A percentile compares a stretch with the other conserved stretches of the same genome.
These are phyloP conservation scores for Pyrenochaeta sp. DNA, from an alignment of 2,329 filamentous ascomycete species.

Conservation along the genomic window DNA sequence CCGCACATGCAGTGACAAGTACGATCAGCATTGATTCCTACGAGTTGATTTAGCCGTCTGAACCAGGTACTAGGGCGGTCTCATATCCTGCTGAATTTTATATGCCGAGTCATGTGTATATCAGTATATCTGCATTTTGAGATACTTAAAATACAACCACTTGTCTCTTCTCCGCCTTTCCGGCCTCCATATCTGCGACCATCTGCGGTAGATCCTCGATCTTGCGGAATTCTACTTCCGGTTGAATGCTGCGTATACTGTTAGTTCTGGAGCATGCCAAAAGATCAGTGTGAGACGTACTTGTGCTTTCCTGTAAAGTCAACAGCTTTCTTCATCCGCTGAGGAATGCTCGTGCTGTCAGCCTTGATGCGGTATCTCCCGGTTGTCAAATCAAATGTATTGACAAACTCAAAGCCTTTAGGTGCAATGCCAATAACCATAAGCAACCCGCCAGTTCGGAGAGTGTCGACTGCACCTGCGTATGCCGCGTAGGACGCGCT, in stretches of 20 bases:
- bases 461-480: conserved; percentile 45
- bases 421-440: conserved; percentile 56
- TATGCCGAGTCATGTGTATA: background rate
- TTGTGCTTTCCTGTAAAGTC: conserved; percentile 54
- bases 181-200: conserved; percentile 51
- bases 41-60: background rate
- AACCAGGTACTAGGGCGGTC: background rate
- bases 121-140: background rate
- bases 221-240: conserved; percentile 51
- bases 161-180: conserved; percentile 48
- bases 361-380: conserved; percentile 53
- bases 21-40: background rate
- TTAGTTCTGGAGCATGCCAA: conserved; percentile 9
- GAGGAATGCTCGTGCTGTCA: conserved; percentile 54
- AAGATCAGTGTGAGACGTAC: conserved; percentile 5
- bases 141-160: conserved; percentile 47
- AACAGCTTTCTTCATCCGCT: conserved; percentile 55
- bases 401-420: conserved; percentile 48
- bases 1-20: background rate
- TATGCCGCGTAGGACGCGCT: conserved; percentile 52
- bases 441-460: conserved; percentile 51
- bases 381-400: conserved; percentile 53
- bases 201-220: conserved; percentile 52
- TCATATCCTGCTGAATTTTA: background rate
- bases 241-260: conserved; percentile 41